These are phyloP conservation scores for Fusarium cyanostomum DNA, from an alignment of 2,329 filamentous ascomycete genomes.

Conservation along the genomic window DNA sequence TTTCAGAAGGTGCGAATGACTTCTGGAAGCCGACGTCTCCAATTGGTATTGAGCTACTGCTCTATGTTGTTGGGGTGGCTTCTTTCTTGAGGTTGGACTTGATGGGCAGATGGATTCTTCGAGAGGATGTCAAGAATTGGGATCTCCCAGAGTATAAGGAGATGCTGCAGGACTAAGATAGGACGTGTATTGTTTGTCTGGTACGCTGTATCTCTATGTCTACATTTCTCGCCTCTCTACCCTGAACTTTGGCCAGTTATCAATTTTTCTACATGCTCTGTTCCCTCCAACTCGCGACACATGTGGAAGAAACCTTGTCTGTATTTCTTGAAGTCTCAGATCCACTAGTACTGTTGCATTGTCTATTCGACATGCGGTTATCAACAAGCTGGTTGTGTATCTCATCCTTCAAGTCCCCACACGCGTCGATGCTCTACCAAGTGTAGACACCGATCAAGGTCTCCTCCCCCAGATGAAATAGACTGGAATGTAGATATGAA, in stretches of 20 bases:
- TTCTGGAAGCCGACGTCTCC: slow-evolving; percentile 1
- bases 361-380: too few species aligned
- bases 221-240: neutral
- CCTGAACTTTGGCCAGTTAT: neutral
- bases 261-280: too few species aligned
- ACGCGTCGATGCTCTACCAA: too few species aligned
- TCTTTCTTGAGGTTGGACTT: slow-evolving; percentile 4
- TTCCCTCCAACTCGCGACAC: too few species aligned
- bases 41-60: neutral
- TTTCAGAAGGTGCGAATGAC: neutral
- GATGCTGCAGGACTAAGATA: neutral
- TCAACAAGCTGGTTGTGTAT: too few species aligned
- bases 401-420: too few species aligned
- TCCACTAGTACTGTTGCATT: too few species aligned
- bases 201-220: neutral
- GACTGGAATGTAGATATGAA: too few species aligned
- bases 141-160: slow-evolving; percentile 10
- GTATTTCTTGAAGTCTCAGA: too few species aligned
- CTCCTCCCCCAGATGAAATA: too few species aligned
- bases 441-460: too few species aligned
- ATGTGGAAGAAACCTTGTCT: too few species aligned
- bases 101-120: slow-evolving; percentile 1
- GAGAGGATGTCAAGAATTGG: slow-evolving; percentile 3
- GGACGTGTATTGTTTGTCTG: neutral
- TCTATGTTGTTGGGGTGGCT: neutral